Base-by-base conservation (phyloP, 2,329 filamentous ascomycete species). In the Aspergillus sclerotialis region DNA sequence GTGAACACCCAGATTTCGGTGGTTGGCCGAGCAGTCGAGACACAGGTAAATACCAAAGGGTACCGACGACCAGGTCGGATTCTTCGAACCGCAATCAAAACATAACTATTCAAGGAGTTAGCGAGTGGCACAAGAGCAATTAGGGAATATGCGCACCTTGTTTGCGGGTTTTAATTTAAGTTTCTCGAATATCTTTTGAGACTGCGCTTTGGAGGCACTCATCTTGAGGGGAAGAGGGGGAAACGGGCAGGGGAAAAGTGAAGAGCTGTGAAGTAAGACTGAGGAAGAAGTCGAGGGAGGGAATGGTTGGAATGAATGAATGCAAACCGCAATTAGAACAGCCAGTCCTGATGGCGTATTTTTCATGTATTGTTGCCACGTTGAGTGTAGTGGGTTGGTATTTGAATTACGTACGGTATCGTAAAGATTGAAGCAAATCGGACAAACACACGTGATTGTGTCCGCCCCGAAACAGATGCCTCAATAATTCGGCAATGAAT, bases 21-120 rank as follows among this genome's bases (percentile, higher is more conserved):
- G 92, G 64, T 95, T 88, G 37, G 90, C 84, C 27, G 90, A 95
- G 70, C 92, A 98, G 68, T 98, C 92, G 54, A 98, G 82, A 59
- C 92, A 98, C 14, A 98, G 79, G 63, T 96, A 98, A 62, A 98
- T 96, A 57, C 86, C 92, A 46, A 98, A 88, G 8, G 90, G 89
- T 19, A 95, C 89, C 5, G 90, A 96, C 6, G 89, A 94, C 92
- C 92, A 98, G 39, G 92, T 96, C 43, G 92, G 92, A 60, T 95
- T 95, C 69, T 96, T 96, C 55, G 88, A 84, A 60, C 85, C 82
- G 67, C 92, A 98, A 69, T 98, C 92, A 68, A 98, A 98, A 75
- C 92, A 98, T 70, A 94, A 78, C 89, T 94, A 53, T 33, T 38
- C 26, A 31, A 36, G 28, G 53, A 45, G 23, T 33, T 15, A 33